Percentiles rank a stretch among this genome's conserved stretches.
Conservation (phyloP, 306 rosid genomes). For the Quercus glauca region DNA sequence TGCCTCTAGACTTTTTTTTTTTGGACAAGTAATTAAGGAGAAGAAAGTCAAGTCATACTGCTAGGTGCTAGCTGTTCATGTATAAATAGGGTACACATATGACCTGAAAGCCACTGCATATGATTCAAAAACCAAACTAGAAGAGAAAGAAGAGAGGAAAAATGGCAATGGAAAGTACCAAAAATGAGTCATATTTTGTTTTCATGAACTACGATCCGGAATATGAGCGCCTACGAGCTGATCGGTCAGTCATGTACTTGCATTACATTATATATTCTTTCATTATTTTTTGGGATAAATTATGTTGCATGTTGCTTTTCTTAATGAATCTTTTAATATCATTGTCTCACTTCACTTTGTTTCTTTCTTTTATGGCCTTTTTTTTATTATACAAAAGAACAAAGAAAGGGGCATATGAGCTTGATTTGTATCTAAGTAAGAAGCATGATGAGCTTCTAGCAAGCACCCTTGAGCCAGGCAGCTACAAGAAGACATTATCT, state of each 20-base stretch:
- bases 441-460: constrained; percentile 79
- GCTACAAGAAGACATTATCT: constrained; percentile 67
- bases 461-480: constrained; percentile 55
- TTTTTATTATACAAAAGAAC: constrained; percentile 17
- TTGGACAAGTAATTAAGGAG: no score
- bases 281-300: not conserved
- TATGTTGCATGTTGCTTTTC: not conserved
- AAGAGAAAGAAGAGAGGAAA: constrained; percentile 2
- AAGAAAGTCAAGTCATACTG: no score
- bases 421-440: constrained; percentile 68
- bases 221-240: constrained; percentile 65
- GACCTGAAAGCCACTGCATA: not conserved
- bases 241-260: constrained; percentile 43
- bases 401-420: constrained; percentile 51
- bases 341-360: not conserved
- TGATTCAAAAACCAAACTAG: not conserved
- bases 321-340: not conserved
- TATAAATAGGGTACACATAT: constrained; percentile 32
- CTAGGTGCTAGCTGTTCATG: not conserved
- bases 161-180: constrained; percentile 45
- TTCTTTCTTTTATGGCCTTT: not conserved
- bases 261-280: not conserved
- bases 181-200: constrained; percentile 64
- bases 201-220: constrained; percentile 90
- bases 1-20: no score